phyloP scores from a whole-genome alignment of 441 rosid species.

The Gossypium davidsonii region DNA sequence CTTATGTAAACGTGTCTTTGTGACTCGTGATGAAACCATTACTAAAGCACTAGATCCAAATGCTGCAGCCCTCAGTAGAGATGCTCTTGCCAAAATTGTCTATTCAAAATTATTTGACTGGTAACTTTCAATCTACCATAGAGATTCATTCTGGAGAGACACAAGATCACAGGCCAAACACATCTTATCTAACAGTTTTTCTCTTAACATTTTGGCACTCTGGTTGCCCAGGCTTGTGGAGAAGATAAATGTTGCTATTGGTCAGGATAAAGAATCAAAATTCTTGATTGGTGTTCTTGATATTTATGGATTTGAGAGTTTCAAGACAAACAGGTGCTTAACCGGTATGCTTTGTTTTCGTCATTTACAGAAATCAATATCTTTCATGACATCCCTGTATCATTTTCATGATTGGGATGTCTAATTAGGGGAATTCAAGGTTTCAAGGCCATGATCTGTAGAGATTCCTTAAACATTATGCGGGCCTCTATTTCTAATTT shows the following conservation, averaged over 20 bases:
- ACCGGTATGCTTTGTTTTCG: slow-evolving; percentile 82
- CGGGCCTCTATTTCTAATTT: background rate
- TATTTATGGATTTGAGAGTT: slow-evolving; percentile 84
- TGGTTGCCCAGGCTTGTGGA: slow-evolving; percentile 66
- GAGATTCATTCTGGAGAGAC: background rate
- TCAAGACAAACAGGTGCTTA: slow-evolving; percentile 99
- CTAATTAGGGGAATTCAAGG: slow-evolving; percentile 9
- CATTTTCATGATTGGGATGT: slow-evolving; percentile 18
- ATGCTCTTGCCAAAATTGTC: slow-evolving; percentile 87
- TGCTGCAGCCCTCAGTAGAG: slow-evolving; percentile 76
- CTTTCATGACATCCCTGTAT: slow-evolving; percentile 24
- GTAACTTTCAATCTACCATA: slow-evolving; percentile 32
- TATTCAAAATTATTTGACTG: slow-evolving; percentile 97
- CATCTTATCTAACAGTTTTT: background rate
- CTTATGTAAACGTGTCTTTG: slow-evolving; percentile 86
- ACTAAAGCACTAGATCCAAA: slow-evolving; percentile 79
- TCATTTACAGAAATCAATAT: slow-evolving; percentile 28
- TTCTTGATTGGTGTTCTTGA: slow-evolving; percentile 82
- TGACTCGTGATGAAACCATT: slow-evolving; percentile 90
- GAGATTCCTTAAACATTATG: background rate
- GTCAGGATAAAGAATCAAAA: slow-evolving; percentile 87
- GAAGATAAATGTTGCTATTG: slow-evolving; percentile 75
- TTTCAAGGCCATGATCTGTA: background rate
- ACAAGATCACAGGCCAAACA: background rate
- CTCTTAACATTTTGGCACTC: slow-evolving; percentile 15